These are phyloP conservation scores for Cyberlindnera misumaiensis DNA, from an alignment of 805 yeast species.

Conservation along the genomic window DNA sequence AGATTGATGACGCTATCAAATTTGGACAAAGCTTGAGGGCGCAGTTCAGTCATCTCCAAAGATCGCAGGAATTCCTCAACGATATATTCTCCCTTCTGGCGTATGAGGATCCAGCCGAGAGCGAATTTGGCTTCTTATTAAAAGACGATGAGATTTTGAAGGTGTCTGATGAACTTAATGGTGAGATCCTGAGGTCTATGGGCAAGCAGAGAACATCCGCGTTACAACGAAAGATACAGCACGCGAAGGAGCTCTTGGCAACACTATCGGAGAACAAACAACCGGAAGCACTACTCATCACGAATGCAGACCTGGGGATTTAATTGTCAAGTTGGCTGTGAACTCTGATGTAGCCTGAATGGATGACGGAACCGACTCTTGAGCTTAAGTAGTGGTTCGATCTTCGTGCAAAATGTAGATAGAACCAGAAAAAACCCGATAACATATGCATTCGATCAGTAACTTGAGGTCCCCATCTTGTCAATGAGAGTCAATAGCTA, in stretches of 20 bases:
- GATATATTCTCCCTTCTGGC: conserved; percentile 47
- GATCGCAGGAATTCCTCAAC: conserved; percentile 31
- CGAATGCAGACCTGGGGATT: conserved; percentile 36
- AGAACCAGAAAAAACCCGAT: no score
- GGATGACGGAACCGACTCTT: no score
- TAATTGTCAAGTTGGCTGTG: no score
- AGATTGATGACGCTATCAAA: conserved; percentile 29
- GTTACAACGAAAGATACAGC: conserved; percentile 37
- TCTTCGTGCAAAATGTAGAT: no score
- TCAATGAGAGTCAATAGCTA: no score
- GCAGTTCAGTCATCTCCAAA: conserved; percentile 25
- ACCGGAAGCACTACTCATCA: conserved; percentile 32
- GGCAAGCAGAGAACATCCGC: conserved; percentile 39
- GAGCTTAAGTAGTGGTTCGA: no score
- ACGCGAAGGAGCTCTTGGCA: conserved; percentile 31
- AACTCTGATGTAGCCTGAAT: no score
- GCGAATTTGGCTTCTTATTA: conserved; percentile 33
- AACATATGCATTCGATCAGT: no score
- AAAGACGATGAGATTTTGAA: conserved; percentile 30
- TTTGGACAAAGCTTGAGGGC: conserved; percentile 34
- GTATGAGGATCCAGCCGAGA: conserved; percentile 38
- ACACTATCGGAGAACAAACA: conserved; percentile 27
- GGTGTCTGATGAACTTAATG: conserved; percentile 36
- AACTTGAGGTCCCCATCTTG: no score
- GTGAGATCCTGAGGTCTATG: conserved; percentile 34